Base-by-base conservation (phyloP, 768 basidiomycete genomes). In the Lentinula aciculospora region DNA sequence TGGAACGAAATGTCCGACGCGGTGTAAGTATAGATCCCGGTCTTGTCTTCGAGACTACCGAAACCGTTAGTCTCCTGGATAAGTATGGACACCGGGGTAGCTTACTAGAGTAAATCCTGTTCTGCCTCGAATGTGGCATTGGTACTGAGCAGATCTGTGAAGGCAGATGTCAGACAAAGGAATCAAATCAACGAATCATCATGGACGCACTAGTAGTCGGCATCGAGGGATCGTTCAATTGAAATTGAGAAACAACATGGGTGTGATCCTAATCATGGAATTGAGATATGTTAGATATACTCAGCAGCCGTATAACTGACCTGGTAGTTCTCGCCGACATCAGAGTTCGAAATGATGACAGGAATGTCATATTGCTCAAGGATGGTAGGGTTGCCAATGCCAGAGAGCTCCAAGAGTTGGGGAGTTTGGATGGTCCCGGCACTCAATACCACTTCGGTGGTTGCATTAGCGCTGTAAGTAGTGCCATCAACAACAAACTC, bases 341-440 rank as follows among this genome's bases (percentile, higher is more conserved):
- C 67, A 8, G 81, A 69, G 34, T 79, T 75, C n/a, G 39, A 28
- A 31, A 78, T 54, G 46, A 68, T 66, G 27, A 67, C 57, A 27
- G 39, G 40, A 34, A 56, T 46, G 4, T 72, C 74, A 13, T 75
- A 58, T 13, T 58, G 64, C 29, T 68, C 61, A 25, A 83, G 68
- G 32, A 77, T 57, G 2, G 63, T 65, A 13, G 64, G 63, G 45
- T 74, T 68, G 9, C 82, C 82, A 54, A 84, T 76, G 23, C 82
- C 82, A 10, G 79, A 81, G 2, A 82, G 67, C 62, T 83, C 77
- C 1, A 83, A 74, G 12, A 84, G 66, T 59, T 81, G 76, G 3
- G 78, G 71, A 0, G 74, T 71, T 56, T 76, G 72, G 25, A 80
- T 29, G 31, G 40, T 31, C 66, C 71, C 73, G 3, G 71, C 67